Conservation (phyloP, 768 basidiomycete species). For the Naganishia vishniacii region DNA sequence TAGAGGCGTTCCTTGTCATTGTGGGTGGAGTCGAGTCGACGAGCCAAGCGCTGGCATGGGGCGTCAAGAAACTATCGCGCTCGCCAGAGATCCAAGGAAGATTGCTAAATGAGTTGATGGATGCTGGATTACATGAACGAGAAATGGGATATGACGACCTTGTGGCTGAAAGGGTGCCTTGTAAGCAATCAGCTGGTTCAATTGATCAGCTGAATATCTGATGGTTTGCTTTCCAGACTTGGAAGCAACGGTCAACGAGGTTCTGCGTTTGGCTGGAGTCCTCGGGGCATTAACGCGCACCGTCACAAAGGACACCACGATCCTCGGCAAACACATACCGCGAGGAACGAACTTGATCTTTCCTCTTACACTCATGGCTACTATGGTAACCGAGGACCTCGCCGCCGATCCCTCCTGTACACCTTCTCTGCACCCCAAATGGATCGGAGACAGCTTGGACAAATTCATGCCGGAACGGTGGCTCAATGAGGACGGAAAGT, state of each 20-base stretch:
- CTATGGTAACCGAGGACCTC: background rate
- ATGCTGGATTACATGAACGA: conserved; percentile 3
- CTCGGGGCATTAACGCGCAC: conserved; percentile 35
- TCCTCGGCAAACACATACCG: conserved; percentile 38
- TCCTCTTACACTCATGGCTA: conserved; percentile 11
- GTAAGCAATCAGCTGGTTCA: conserved; percentile 6
- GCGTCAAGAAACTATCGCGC: background rate
- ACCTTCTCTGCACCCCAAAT: background rate
- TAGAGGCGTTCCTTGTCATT: conserved; percentile 32
- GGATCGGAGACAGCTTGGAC: background rate
- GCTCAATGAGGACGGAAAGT: conserved; percentile 28
- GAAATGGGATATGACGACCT: conserved; percentile 13
- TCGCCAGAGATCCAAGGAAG: conserved; percentile 8
- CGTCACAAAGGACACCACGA: conserved; percentile 34
- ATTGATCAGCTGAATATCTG: background rate
- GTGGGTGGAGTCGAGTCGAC: conserved; percentile 20
- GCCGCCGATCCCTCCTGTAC: background rate
- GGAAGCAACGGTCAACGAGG: conserved; percentile 41
- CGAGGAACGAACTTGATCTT: conserved; percentile 36
- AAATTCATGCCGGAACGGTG: conserved; percentile 41
- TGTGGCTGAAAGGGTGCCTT: conserved; percentile 20
- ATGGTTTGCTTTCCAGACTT: conserved; percentile 30
- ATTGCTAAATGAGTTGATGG: conserved; percentile 15
- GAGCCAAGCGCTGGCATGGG: conserved; percentile 9
- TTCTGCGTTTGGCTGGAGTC: conserved; percentile 35